Conservation (phyloP, 177 flowering plant species). For the Vitis hybrid region DNA sequence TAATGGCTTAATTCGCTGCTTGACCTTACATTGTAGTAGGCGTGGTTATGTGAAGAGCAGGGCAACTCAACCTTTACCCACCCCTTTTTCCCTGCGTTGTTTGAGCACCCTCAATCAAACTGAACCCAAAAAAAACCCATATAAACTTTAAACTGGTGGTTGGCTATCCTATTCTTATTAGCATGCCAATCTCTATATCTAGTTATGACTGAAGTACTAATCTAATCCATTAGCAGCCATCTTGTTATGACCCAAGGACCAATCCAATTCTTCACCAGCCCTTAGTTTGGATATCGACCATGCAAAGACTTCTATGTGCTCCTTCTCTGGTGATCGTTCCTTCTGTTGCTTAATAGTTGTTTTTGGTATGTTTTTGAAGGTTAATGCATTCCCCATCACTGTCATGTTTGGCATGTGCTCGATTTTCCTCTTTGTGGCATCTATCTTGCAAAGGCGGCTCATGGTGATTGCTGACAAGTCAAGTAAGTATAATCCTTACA, state of each 20-base stretch:
- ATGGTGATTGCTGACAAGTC: constrained; percentile 69
- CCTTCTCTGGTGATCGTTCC: background rate
- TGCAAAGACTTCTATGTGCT: background rate
- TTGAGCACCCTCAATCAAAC: too few relatives aligned
- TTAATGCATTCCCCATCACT: constrained; percentile 93
- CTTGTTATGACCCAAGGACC: too few relatives aligned
- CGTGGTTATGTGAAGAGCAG: background rate
- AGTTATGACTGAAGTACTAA: too few relatives aligned
- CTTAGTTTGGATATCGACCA: too few relatives aligned
- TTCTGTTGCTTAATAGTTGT: constrained; percentile 10
- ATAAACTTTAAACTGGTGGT: too few relatives aligned
- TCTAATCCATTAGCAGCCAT: too few relatives aligned
- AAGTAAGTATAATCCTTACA: constrained; percentile 49
- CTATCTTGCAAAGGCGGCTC: constrained; percentile 80
- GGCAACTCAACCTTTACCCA: too few relatives aligned
- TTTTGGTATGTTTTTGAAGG: constrained; percentile 41
- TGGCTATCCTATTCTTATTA: too few relatives aligned
- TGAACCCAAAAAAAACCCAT: too few relatives aligned
- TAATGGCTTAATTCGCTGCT: background rate
- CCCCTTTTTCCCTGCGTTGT: too few relatives aligned
- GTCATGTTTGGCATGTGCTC: constrained; percentile 98
- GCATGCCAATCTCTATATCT: too few relatives aligned
- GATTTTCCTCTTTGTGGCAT: constrained; percentile 83
- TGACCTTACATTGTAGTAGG: constrained; percentile 1
- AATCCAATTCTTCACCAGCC: too few relatives aligned